Evolutionary conservation across 306 rosid genomes (phyloP).

Genomic region (Cucumis melo): DNA sequence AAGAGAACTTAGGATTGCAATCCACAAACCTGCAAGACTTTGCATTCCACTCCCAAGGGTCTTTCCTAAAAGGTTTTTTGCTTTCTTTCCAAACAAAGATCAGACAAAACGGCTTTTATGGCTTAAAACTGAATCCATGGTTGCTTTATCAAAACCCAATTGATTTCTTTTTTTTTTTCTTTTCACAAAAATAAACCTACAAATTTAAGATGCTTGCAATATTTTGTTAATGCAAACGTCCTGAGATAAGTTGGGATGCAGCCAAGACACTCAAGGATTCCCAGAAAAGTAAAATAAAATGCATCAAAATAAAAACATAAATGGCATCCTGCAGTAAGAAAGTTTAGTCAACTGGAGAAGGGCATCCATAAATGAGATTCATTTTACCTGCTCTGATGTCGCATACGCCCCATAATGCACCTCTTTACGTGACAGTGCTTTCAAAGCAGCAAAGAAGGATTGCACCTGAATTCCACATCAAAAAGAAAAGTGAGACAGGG

Average conservation of each 20-base stretch:
- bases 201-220: not conserved
- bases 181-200: not conserved
- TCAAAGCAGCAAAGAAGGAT: constrained; percentile 74
- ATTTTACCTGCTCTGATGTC: constrained; percentile 80
- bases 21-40: not conserved
- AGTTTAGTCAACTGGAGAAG: not conserved
- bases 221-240: not conserved
- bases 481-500: not conserved
- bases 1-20: not conserved
- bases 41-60: not conserved
- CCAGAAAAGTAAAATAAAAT: not conserved
- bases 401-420: constrained; percentile 99
- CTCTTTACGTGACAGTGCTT: constrained; percentile 88
- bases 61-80: not conserved
- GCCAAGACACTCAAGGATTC: not conserved
- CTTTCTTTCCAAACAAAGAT: not conserved
- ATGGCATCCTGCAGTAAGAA: not conserved
- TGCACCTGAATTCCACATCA: constrained; percentile 27
- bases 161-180: not conserved
- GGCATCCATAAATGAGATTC: not conserved
- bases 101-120: not conserved
- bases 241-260: not conserved
- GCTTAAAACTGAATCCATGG: not conserved
- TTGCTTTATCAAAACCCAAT: not conserved
- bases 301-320: not conserved